Base-by-base conservation (phyloP, 2,329 filamentous ascomycete genomes). In the Lojkania enalia region DNA sequence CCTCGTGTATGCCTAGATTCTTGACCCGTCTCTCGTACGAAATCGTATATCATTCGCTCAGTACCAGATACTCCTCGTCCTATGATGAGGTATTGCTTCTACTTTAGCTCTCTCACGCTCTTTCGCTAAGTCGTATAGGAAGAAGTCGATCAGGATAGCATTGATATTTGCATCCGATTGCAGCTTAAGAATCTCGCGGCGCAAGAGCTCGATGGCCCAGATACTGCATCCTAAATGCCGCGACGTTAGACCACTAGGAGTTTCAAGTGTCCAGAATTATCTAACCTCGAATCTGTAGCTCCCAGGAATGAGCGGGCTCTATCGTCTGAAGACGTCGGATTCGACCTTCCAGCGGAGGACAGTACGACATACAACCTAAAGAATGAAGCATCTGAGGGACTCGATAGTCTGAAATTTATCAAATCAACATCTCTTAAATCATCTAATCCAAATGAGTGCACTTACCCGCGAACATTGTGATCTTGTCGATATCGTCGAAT, bases 11-110 rank as follows among this genome's bases (percentile, higher is more conserved):
- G n/a, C n/a, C n/a, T n/a, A n/a, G n/a, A n/a, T n/a, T n/a, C n/a
- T n/a, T n/a, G n/a, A n/a, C n/a, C n/a, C n/a, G n/a, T n/a, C n/a
- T n/a, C n/a, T n/a, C n/a, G n/a, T n/a, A n/a, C n/a, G n/a, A n/a
- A n/a, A n/a, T n/a, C n/a, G n/a, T n/a, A n/a, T n/a, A n/a, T n/a
- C n/a, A n/a, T n/a, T n/a, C 23, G 23, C 30, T 70, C 58, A 96
- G 70, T 96, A 96, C 91, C 91, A 96, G 50, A 96, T 96, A 63
- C 90, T 95, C 66, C 91, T 82, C 32, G 91, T 96, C 52, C 91
- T 80, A 71, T 96, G 91, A 71, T 96, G 90, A 4, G 89, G 88
- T 49, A 90, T 81, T 30, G 61, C 58, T 39, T 62, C 67, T 18
- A 55, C 56, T 4, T 52, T 60, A 5, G 64, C 66, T 20, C 59